phyloP scores from a whole-genome alignment of 202 grass and related monocot species.

The Zoysia matrella region DNA sequence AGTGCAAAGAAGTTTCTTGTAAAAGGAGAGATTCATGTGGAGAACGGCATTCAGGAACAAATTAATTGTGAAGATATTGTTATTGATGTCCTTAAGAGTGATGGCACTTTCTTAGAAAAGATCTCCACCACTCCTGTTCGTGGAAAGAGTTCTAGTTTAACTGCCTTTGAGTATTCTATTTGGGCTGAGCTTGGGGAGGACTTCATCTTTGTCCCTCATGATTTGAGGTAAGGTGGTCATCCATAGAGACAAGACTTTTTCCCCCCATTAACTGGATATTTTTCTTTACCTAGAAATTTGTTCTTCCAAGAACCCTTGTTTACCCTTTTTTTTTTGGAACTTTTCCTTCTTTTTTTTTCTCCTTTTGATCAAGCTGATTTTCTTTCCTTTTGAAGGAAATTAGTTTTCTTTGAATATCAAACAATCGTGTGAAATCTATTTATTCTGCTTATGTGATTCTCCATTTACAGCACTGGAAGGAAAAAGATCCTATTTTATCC shows the following conservation, averaged over 20 bases:
- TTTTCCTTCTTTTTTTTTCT: background rate
- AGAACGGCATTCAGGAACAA: constrained; percentile 51
- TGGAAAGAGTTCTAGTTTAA: constrained; percentile 50
- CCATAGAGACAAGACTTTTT: background rate
- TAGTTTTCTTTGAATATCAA: constrained; percentile 11
- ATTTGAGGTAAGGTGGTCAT: constrained; percentile 68
- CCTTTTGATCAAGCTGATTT: too few species aligned
- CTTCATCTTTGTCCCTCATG: constrained; percentile 76
- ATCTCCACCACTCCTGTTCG: constrained; percentile 58
- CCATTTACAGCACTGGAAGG: constrained; percentile 57
- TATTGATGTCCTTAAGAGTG: constrained; percentile 71
- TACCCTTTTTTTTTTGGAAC: background rate
- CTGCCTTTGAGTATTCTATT: constrained; percentile 81
- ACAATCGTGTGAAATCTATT: constrained; percentile 23
- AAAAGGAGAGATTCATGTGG: constrained; percentile 83
- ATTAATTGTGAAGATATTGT: constrained; percentile 70
- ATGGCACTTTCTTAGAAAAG: constrained; percentile 55
- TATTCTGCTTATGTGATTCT: constrained; percentile 26
- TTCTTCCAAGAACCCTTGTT: constrained; percentile 24
- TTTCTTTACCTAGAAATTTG: too few species aligned
- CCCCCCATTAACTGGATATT: too few species aligned
- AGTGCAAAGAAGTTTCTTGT: constrained; percentile 91
- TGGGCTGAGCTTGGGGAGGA: constrained; percentile 84
- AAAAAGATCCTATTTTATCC: constrained; percentile 95
- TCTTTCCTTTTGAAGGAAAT: background rate